Percentiles rank a stretch among this genome's conserved stretches.
phyloP scores from a whole-genome alignment of 164 flowering plant genomes.

The Cinnamomum chago region DNA sequence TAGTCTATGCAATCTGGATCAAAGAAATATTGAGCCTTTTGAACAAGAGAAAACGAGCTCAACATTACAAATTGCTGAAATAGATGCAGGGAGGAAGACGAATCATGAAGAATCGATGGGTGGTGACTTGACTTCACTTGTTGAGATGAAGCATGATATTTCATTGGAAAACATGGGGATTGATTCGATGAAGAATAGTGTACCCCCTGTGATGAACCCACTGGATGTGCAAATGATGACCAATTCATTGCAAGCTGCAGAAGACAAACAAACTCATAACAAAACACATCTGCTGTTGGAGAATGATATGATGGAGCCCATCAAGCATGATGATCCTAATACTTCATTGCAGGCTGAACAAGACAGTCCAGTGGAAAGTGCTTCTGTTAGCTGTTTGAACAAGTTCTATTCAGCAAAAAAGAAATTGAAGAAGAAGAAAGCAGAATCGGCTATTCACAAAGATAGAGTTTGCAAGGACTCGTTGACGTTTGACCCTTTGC shows the following conservation, averaged over 20 bases:
- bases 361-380: not conserved
- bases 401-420: not conserved
- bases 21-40: not conserved
- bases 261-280: not conserved
- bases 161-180: not conserved
- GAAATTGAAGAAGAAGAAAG: not conserved
- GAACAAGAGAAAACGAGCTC: not conserved
- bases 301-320: too few relatives aligned
- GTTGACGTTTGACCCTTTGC: too few relatives aligned
- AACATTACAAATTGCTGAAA: too few relatives aligned
- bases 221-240: not conserved
- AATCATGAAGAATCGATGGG: not conserved
- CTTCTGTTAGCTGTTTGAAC: constrained; percentile 2
- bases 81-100: not conserved
- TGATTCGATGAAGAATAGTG: not conserved
- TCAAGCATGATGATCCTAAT: not conserved
- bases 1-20: not conserved
- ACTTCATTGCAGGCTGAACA: not conserved
- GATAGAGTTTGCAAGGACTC: not conserved
- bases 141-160: not conserved
- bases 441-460: not conserved
- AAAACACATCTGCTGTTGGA: not conserved
- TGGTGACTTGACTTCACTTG: not conserved
- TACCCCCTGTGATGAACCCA: not conserved
- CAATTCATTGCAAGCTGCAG: too few relatives aligned